phyloP scores from a whole-genome alignment of 1,284 basidiomycete genomes.

The Ceratobasidium sp. region DNA sequence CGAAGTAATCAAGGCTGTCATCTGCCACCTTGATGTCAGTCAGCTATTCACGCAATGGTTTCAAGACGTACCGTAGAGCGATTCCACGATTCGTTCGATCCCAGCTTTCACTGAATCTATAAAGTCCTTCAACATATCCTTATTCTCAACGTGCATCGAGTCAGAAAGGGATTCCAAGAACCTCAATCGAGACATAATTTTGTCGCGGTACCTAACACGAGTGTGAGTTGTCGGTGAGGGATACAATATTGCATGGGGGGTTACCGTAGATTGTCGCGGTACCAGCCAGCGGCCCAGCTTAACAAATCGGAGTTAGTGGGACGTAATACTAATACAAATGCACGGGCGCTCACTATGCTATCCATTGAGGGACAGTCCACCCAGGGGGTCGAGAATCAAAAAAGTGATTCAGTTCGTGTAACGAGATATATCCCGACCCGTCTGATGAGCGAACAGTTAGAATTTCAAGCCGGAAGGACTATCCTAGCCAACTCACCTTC shows the following conservation, averaged over 20 bases:
- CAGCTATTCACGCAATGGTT: background rate
- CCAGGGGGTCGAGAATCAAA: slow-evolving; percentile 17
- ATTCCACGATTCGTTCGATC: slow-evolving; percentile 12
- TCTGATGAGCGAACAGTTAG: background rate
- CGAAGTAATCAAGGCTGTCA: slow-evolving; percentile 22
- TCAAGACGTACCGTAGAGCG: background rate
- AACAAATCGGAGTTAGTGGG: background rate
- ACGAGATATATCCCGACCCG: slow-evolving; percentile 30
- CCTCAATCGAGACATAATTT: slow-evolving; percentile 21
- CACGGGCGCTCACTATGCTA: slow-evolving; percentile 7
- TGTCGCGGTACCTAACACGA: slow-evolving; percentile 14
- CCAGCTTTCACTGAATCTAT: background rate
- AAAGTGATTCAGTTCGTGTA: slow-evolving; percentile 25
- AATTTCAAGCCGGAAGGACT: background rate
- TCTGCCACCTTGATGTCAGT: background rate
- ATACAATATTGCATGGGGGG: background rate
- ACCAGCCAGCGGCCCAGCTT: slow-evolving; percentile 36
- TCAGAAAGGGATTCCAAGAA: background rate
- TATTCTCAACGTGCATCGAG: slow-evolving; percentile 13
- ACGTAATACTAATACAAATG: background rate
- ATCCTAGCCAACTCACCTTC: background rate
- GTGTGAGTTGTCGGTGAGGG: background rate
- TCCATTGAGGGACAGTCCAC: slow-evolving; percentile 29
- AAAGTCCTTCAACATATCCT: background rate
- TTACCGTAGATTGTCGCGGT: slow-evolving; percentile 19